Evolutionary conservation across 768 basidiomycete species (phyloP).

Genomic region (Amyloporia xantha): DNA sequence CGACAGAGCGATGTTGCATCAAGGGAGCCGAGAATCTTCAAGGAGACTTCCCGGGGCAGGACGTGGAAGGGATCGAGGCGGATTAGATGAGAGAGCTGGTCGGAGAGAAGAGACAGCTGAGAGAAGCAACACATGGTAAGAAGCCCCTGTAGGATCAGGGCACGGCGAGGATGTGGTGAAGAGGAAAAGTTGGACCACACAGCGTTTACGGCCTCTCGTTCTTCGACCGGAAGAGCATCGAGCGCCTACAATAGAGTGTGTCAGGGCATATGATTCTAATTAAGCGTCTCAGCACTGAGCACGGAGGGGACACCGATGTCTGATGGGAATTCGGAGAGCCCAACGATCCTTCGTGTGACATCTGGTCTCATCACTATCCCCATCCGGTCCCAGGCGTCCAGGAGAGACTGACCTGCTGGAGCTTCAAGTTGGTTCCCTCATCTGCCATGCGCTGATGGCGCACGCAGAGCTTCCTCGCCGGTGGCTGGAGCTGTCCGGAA

Average conservation of each 20-base stretch:
- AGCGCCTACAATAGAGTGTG: constrained; percentile 59
- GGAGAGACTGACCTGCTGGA: constrained; percentile 67
- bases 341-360: not conserved
- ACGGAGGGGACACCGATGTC: too few species aligned
- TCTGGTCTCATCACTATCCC: not conserved
- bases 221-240: constrained; percentile 79
- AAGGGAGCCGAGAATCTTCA: constrained; percentile 82
- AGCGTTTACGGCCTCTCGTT: constrained; percentile 81
- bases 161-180: constrained; percentile 84
- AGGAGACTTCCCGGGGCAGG: constrained; percentile 83
- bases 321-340: too few species aligned
- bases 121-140: constrained; percentile 99
- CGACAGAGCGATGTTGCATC: constrained; percentile 91
- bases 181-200: constrained; percentile 98
- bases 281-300: too few species aligned
- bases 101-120: constrained; percentile 91
- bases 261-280: too few species aligned
- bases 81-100: constrained; percentile 86
- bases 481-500: constrained; percentile 20
- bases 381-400: not conserved
- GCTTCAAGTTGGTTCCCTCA: constrained; percentile 84
- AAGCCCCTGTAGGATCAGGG: constrained; percentile 91
- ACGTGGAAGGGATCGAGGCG: constrained; percentile 91
- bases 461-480: constrained; percentile 77
- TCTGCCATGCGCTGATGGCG: constrained; percentile 96